Evolutionary conservation across 768 basidiomycete genomes (phyloP).

Genomic region (Panaeolus cyanescens): DNA sequence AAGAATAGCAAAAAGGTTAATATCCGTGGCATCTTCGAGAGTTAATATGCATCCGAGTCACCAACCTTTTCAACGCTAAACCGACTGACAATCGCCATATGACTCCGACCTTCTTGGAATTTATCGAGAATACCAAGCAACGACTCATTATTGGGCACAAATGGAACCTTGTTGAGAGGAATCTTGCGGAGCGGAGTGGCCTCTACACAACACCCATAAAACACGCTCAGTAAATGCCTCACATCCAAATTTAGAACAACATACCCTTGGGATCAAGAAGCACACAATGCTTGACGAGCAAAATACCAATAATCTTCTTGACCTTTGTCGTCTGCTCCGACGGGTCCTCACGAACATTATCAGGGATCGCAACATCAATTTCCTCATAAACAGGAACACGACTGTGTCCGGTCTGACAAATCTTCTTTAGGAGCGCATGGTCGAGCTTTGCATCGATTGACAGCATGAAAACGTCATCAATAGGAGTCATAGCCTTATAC

Average conservation of each 20-base stretch:
- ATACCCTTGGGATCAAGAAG: slow-evolving; percentile 82
- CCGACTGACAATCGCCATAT: slow-evolving; percentile 89
- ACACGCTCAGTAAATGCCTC: neutral
- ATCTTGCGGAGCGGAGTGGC: slow-evolving; percentile 81
- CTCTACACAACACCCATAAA: slow-evolving; percentile 48
- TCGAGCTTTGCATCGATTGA: slow-evolving; percentile 84
- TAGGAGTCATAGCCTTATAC: slow-evolving; percentile 77
- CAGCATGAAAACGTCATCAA: slow-evolving; percentile 82
- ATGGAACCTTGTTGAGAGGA: slow-evolving; percentile 84
- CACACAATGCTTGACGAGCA: slow-evolving; percentile 90
- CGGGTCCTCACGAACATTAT: slow-evolving; percentile 7
- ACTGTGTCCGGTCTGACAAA: slow-evolving; percentile 80
- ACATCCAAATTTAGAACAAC: neutral
- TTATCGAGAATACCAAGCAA: slow-evolving; percentile 83
- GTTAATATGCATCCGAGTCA: neutral
- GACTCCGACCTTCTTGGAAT: slow-evolving; percentile 88
- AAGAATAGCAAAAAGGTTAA: slow-evolving; percentile 6
- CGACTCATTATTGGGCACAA: slow-evolving; percentile 85
- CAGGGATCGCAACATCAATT: slow-evolving; percentile 55
- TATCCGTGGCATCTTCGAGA: neutral
- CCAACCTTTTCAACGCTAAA: slow-evolving; percentile 64
- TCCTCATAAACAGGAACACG: slow-evolving; percentile 84
- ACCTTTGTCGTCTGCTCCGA: slow-evolving; percentile 47
- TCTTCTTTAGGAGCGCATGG: slow-evolving; percentile 74
- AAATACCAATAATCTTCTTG: slow-evolving; percentile 84